Conservation (phyloP, 176 grass and related monocot species). For the Rhynchospora pubera region DNA sequence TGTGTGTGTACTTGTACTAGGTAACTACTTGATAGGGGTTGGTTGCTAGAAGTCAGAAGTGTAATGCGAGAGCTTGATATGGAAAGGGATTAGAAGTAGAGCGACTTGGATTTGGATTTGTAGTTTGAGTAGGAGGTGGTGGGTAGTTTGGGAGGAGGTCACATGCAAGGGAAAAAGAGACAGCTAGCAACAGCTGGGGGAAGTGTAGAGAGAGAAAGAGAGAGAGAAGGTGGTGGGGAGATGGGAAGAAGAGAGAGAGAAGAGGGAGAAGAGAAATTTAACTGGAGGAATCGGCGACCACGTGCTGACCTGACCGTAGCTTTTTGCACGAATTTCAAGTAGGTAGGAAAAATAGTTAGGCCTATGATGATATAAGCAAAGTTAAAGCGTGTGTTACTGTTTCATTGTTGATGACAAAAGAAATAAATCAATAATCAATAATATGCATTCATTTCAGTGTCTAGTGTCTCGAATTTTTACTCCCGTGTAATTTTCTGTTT, state of each 20-base stretch:
- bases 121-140: neutral
- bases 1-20: neutral
- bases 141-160: conserved; percentile 23
- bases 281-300: conserved; percentile 28
- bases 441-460: too few species aligned
- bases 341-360: neutral
- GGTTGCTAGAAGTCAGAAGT: neutral
- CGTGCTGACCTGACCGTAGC: conserved; percentile 27
- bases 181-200: conserved; percentile 94
- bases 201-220: conserved; percentile 19
- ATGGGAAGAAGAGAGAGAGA: neutral
- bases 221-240: neutral
- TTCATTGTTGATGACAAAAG: too few species aligned
- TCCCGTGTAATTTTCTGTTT: too few species aligned
- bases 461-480: too few species aligned
- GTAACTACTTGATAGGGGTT: neutral
- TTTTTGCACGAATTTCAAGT: neutral
- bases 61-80: neutral
- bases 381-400: neutral
- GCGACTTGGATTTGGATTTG: neutral
- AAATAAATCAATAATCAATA: too few species aligned
- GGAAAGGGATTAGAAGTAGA: conserved; percentile 31
- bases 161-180: conserved; percentile 54
- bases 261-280: neutral
- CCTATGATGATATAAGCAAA: neutral